Evolutionary conservation across 2,329 filamentous ascomycete genomes (phyloP).

Genomic region (Fusarium nisikadoi): DNA sequence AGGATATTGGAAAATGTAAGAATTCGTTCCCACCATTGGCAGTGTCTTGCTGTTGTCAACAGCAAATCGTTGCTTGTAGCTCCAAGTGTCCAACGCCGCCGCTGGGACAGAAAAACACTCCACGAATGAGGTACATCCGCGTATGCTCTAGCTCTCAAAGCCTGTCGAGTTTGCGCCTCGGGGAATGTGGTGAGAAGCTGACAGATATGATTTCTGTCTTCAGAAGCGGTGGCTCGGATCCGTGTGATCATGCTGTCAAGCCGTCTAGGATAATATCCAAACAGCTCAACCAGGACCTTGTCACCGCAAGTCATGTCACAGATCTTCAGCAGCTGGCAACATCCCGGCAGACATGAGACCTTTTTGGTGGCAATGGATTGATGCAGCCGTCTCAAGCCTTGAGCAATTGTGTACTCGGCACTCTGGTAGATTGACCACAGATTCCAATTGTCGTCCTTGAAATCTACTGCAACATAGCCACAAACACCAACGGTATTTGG

Average conservation of each 20-base stretch:
- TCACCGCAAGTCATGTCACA: constrained; percentile 42
- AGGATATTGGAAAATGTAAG: constrained; percentile 39
- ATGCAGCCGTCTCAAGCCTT: constrained; percentile 40
- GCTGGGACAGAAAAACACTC: constrained; percentile 52
- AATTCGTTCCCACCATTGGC: constrained; percentile 43
- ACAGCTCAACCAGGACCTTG: constrained; percentile 34
- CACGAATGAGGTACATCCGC: constrained; percentile 53
- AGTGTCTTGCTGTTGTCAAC: constrained; percentile 28
- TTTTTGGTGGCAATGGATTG: constrained; percentile 43
- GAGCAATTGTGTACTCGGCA: constrained; percentile 43
- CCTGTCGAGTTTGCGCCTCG: constrained; percentile 52
- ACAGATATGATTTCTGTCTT: constrained; percentile 42
- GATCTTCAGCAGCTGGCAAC: constrained; percentile 38
- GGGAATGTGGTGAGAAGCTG: constrained; percentile 46
- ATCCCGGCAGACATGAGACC: constrained; percentile 40
- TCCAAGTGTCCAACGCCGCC: constrained; percentile 43
- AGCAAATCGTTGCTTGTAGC: constrained; percentile 43
- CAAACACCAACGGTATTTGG: constrained; percentile 55
- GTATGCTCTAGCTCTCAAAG: constrained; percentile 53
- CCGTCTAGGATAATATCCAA: constrained; percentile 39
- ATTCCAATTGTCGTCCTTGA: constrained; percentile 39
- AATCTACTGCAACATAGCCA: constrained; percentile 51
- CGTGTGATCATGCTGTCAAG: constrained; percentile 39
- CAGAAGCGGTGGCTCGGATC: constrained; percentile 41
- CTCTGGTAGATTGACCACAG: constrained; percentile 42